Evolutionary conservation across 163 green algal species (phyloP).

Genomic region (Chloromonas sp.): DNA sequence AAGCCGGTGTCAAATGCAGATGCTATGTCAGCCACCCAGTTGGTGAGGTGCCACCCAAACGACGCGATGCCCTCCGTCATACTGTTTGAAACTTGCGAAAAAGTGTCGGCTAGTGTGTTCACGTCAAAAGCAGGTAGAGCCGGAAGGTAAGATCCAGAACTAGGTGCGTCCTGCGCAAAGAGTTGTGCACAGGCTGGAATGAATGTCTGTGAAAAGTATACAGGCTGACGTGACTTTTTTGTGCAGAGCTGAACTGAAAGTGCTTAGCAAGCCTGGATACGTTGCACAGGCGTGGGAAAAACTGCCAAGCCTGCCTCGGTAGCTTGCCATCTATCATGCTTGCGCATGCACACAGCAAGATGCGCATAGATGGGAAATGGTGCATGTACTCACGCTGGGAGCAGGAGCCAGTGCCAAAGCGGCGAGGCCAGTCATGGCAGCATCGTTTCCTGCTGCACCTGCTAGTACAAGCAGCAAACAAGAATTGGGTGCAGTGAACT

Average conservation of each 20-base stretch:
- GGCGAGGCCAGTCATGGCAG: not conserved
- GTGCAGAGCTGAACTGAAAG: too few species aligned
- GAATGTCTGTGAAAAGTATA: too few species aligned
- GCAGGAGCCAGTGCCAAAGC: not conserved
- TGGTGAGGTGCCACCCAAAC: not conserved
- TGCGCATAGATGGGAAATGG: too few species aligned
- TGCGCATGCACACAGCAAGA: too few species aligned
- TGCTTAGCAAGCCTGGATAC: too few species aligned
- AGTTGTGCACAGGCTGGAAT: too few species aligned
- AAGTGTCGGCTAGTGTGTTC: not conserved
- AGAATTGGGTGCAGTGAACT: not conserved
- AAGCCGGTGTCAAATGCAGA: conserved; percentile 3
- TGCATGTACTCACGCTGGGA: not conserved
- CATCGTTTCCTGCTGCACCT: not conserved
- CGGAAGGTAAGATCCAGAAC: not conserved
- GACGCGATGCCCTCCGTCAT: conserved; percentile 1
- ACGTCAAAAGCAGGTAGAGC: not conserved
- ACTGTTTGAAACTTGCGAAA: not conserved
- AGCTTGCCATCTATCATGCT: too few species aligned
- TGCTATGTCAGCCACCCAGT: conserved; percentile 1
- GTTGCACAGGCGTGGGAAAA: too few species aligned
- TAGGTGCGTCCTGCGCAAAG: too few species aligned
- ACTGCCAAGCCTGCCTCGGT: too few species aligned
- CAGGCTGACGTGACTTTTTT: too few species aligned
- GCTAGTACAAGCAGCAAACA: not conserved